Evolutionary conservation across 2,329 filamentous ascomycete species (phyloP), one percentile per base, ranked within the genome.

Genomic region (Trichoderma semiorbis): DNA sequence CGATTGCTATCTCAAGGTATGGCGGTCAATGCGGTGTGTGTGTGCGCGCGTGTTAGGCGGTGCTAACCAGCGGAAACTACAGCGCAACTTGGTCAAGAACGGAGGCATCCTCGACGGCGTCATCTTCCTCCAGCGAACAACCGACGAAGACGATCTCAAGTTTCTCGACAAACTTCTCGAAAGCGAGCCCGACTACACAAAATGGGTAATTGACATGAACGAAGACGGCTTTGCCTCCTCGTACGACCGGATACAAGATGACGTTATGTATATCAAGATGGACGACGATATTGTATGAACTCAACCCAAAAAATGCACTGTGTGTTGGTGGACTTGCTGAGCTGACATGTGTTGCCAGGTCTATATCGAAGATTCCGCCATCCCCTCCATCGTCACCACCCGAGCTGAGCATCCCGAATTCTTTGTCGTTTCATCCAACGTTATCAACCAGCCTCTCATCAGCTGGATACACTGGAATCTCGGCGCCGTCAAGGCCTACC

Each of bases 401-500:
- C 85, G 85, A 73, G 77, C 87, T 63, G 80, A 84, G 5, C 82
- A 88, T 36, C 85, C 86, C 8, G 83, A 87, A 50, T 83, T 83
- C 30, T 84, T 84, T 73, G 79, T 85, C 60, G 84, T 89, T 16
- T 87, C 86, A 3, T 86, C 86, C 64, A 89, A 89, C 73, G 81
- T 90, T 26, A 80, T 89, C 74, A 89, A 89, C 73, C 85, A 87
- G 63, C 87, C 86, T 16, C 81, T 86, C 12, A 84, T 88, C 36
- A 83, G 83, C 63, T 84, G 85, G 79, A 80, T 89, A 21, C 88
- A 90, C 74, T 85, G 84, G 75, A 87, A 87, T 71, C 80, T 86
- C 10, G 85, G 85, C 6, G 84, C 84, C 21, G 82, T 88, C 24
- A 81, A 85, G 64, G 84, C 87, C 3, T 89, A 88, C 76, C 81